Evolutionary conservation across 129 eudicot species (phyloP), one percentile per base, ranked within the genome.

Genomic region (Chrysanthemum seticuspe): DNA sequence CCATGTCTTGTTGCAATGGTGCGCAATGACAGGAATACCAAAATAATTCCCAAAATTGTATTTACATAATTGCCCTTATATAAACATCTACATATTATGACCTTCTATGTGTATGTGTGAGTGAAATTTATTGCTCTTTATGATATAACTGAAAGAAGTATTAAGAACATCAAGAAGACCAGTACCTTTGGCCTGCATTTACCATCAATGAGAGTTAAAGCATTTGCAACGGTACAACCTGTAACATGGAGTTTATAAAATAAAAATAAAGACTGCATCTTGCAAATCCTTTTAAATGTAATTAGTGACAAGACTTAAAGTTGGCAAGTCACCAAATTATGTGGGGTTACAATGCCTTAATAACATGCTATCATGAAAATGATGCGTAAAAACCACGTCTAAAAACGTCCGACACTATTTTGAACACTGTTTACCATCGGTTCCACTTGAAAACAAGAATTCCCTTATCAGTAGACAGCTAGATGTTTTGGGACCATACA

Each of bases 401-500:
- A 65, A 50, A 71, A 59, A 61, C 67, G 52, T 6, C 53, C 48
- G 18, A 71, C 73, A 71, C 36, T 16, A 52, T 58, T 65, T 19
- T 59, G 40, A 75, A 16, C 36, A 69, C 74, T 25, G 62, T 51
- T 29, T 57, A 47, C 51, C 23, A 6, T 40, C 47, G 47, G 47
- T 40, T 40, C 47, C 47, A 40, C 47, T 40, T 8, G 68, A 71
- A 71, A 73, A 73, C 70, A 83, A 76, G 80, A 62, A 72, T 45
- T 72, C 31, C 49, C 65, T 67, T 64, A 69, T 64, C 77, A 76
- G 69, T 65, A 70, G 62, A 74, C 68, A 58, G 75, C 73, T 53
- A 73, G n/a, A 67, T 71, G 67, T 68, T 80, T 64, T 51, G 80
- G 85, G 85, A 84, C 88, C 83, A 77, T 60, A 50, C 67, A 73